These are phyloP conservation scores for Euphorbia lathyris DNA, from an alignment of 345 rosid species.

Conservation along the genomic window DNA sequence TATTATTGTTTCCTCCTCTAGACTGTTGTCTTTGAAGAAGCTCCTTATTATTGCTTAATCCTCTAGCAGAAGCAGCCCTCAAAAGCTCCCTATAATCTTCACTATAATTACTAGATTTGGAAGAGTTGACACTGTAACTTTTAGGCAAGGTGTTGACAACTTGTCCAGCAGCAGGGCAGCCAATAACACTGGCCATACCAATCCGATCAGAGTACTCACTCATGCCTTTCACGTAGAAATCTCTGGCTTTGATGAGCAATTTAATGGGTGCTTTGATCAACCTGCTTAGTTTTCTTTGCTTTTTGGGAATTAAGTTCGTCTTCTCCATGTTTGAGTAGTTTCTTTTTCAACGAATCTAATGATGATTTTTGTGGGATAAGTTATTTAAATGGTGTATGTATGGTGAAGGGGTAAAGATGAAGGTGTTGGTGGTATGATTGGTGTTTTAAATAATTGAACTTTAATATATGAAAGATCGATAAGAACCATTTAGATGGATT, in stretches of 20 bases:
- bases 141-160: constrained; percentile 38
- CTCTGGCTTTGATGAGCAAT: constrained; percentile 47
- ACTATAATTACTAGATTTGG: constrained; percentile 25
- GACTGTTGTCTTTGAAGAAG: background rate
- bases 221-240: constrained; percentile 57
- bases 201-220: constrained; percentile 49
- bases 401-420: background rate
- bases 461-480: background rate
- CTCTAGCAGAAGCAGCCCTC: constrained; percentile 47
- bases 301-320: constrained; percentile 12
- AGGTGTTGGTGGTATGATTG: background rate
- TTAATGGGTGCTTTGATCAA: constrained; percentile 43
- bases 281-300: constrained; percentile 34
- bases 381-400: background rate
- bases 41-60: constrained; percentile 17
- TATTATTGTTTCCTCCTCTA: background rate
- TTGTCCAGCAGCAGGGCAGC: constrained; percentile 41
- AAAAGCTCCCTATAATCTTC: constrained; percentile 47
- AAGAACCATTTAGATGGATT: background rate
- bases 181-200: constrained; percentile 34
- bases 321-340: constrained; percentile 16
- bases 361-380: background rate
- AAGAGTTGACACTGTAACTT: constrained; percentile 45
- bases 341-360: background rate
- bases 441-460: background rate